phyloP scores from a whole-genome alignment of 2,329 filamentous ascomycete genomes.

The Daldinia sp. region DNA sequence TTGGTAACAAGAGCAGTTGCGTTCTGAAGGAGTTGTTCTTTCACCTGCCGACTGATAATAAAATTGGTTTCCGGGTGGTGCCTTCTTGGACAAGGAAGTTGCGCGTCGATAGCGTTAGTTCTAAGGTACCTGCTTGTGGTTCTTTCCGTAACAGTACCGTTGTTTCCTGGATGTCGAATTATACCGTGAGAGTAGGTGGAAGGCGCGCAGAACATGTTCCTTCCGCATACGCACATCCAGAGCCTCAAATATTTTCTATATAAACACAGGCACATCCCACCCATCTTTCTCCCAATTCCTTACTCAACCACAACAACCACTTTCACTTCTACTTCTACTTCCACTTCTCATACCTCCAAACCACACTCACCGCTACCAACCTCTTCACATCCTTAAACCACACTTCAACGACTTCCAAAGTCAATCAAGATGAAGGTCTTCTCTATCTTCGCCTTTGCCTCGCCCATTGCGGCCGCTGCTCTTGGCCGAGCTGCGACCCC shows the following conservation, averaged over 20 bases:
- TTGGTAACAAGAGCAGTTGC: not conserved
- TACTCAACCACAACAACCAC: not conserved
- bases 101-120: not conserved
- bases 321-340: not conserved
- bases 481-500: conserved; percentile 5
- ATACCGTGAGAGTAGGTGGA: not conserved
- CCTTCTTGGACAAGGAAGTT: not conserved
- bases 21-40: not conserved
- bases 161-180: not conserved
- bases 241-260: conserved; percentile 12
- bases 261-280: conserved; percentile 1
- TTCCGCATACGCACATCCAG: not conserved
- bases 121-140: not conserved
- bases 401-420: not conserved
- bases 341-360: not conserved
- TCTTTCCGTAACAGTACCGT: not conserved
- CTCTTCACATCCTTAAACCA: conserved; percentile 1
- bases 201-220: not conserved
- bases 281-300: not conserved
- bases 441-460: conserved; percentile 12
- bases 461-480: conserved; percentile 14
- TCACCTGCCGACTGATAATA: not conserved
- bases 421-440: conserved; percentile 26
- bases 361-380: not conserved
- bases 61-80: not conserved